Evolutionary conservation across 164 flowering plant genomes (phyloP), one percentile per base, ranked within the genome.

Genomic region (Liriodendron chinense): DNA sequence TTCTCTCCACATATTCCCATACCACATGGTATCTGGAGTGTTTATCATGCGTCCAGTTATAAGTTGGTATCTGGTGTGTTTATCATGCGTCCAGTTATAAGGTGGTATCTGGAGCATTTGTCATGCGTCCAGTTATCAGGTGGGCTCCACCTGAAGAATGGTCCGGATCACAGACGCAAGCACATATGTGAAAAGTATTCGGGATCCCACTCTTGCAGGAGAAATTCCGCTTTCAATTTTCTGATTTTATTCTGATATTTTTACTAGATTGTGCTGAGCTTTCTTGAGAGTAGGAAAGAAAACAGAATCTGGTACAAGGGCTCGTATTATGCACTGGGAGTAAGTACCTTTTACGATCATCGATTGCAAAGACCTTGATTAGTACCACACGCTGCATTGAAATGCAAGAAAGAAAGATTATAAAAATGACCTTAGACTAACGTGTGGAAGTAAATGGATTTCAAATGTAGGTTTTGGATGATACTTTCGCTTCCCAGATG

Each of bases 401-500:
- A 14, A 57, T 57, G n/a, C n/a, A 13, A 13, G n/a, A 2, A 13
- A 20, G n/a, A 57, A 57, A 57, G 20, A 13, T 57, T 3, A 14
- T 3, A 57, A 57, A 57, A 57, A 57, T 57, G 62, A 57, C 13
- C 62, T 57, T 57, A 20, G 9, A 61, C 64, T 61, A n/a, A n/a
- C 7, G 64, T 18, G 43, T 3, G 7, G 43, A 34, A 34, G 7
- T 7, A n/a, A n/a, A 43, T n/a, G 71, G 25, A 22, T 69, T n/a
- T 69, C 22, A 69, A 48, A 69, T 84, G 84, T 75, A 95, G 99
- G 82, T 93, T 77, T 81, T 95, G 87, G 99, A 95, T 48, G 98
- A 95, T 71, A 89, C 86, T 3, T 93, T 92, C 77, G 97, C 94
- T 25, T 95, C 99, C 18, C 94, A 93, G 74, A 95, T 95, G 98